Conservation (phyloP, 805 yeast species). For the Candida maris region DNA sequence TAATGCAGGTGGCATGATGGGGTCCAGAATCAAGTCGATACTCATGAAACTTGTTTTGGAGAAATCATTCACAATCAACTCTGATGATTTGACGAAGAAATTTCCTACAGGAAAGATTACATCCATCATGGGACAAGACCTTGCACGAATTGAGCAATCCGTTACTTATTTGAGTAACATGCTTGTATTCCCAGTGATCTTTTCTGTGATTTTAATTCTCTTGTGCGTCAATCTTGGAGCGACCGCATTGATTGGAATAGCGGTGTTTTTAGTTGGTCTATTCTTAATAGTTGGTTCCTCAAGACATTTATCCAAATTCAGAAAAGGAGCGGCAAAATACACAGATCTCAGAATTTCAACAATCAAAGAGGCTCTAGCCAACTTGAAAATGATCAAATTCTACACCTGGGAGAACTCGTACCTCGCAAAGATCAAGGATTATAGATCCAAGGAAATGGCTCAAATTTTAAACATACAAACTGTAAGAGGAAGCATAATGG, state of each 20-base stretch:
- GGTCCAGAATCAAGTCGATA: constrained; percentile 65
- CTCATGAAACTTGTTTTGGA: constrained; percentile 62
- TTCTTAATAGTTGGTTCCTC: constrained; percentile 43
- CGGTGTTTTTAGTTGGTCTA: constrained; percentile 50
- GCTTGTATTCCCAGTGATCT: constrained; percentile 57
- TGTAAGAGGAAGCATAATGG: constrained; percentile 51
- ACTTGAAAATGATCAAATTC: constrained; percentile 75
- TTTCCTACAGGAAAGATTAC: constrained; percentile 70
- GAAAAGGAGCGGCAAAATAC: constrained; percentile 50
- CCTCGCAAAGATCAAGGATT: constrained; percentile 46
- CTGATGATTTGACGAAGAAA: constrained; percentile 48
- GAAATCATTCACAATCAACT: constrained; percentile 59
- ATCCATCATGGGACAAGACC: constrained; percentile 73
- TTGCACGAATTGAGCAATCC: constrained; percentile 73
- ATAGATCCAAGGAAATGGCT: constrained; percentile 58
- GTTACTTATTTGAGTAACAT: constrained; percentile 61
- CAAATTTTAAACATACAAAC: constrained; percentile 57
- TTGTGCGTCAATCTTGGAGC: constrained; percentile 67
- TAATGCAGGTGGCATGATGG: constrained; percentile 53
- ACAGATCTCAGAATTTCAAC: constrained; percentile 75
- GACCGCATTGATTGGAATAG: constrained; percentile 70
- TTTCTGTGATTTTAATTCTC: constrained; percentile 57
- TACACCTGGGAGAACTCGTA: constrained; percentile 90
- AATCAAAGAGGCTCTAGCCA: constrained; percentile 73
- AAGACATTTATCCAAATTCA: constrained; percentile 44